phyloP scores from a whole-genome alignment of 352 stramenopile species.

The Pythium brachiatum region DNA sequence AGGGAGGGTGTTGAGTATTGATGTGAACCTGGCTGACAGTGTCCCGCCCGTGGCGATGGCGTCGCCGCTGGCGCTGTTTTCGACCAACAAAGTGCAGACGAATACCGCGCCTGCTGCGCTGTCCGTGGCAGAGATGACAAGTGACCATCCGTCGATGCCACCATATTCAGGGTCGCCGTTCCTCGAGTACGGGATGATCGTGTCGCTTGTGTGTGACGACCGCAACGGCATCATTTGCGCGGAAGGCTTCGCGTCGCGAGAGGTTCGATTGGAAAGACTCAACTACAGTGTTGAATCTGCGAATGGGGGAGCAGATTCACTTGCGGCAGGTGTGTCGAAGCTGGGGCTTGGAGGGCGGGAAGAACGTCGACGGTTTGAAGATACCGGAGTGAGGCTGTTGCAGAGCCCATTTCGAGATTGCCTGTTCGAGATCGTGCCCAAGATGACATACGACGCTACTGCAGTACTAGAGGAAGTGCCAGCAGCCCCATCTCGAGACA shows the following conservation, averaged over 20 bases:
- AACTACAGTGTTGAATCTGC: slow-evolving; percentile 26
- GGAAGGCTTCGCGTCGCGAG: slow-evolving; percentile 53
- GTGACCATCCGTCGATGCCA: slow-evolving; percentile 26
- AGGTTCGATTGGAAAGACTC: slow-evolving; percentile 57
- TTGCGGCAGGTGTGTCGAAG: slow-evolving; percentile 18
- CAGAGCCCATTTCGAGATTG: slow-evolving; percentile 61
- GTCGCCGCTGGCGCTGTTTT: slow-evolving; percentile 46
- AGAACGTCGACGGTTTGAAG: slow-evolving; percentile 36
- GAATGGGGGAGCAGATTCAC: not conserved
- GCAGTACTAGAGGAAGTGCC: slow-evolving; percentile 32
- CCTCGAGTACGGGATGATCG: slow-evolving; percentile 69
- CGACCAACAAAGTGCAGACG: slow-evolving; percentile 36
- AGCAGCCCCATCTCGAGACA: not conserved
- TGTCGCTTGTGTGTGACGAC: slow-evolving; percentile 62
- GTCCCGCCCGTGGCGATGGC: slow-evolving; percentile 26
- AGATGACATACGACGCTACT: slow-evolving; percentile 74
- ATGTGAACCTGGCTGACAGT: slow-evolving; percentile 37
- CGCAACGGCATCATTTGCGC: slow-evolving; percentile 47
- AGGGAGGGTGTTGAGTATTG: slow-evolving; percentile 37
- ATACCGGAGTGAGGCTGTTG: slow-evolving; percentile 38
- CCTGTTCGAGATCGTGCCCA: slow-evolving; percentile 68
- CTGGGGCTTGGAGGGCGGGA: slow-evolving; percentile 47
- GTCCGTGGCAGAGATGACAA: slow-evolving; percentile 34
- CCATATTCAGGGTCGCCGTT: slow-evolving; percentile 39
- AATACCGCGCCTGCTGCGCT: slow-evolving; percentile 35